phyloP scores from a whole-genome alignment of 2,329 filamentous ascomycete genomes.

The Penicillium frequentans region DNA sequence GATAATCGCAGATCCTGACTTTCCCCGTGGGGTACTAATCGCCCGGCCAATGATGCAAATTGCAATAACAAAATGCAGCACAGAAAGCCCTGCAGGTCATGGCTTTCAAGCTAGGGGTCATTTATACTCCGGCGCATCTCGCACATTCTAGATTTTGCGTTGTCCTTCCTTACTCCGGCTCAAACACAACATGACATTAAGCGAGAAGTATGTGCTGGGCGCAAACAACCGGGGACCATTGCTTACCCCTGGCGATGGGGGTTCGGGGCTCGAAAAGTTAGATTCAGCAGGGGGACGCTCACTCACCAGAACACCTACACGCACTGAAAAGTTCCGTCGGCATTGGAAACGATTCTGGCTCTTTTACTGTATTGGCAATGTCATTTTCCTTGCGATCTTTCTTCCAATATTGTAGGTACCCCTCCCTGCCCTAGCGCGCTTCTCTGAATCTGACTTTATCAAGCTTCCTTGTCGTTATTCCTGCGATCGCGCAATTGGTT shows the following conservation, averaged over 20 bases:
- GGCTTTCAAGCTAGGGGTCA: neutral
- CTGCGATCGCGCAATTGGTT: conserved; percentile 48
- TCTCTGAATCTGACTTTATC: neutral
- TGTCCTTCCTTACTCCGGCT: neutral
- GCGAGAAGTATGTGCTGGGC: conserved; percentile 13
- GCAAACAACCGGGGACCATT: conserved; percentile 12
- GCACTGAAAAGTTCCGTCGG: conserved; percentile 37
- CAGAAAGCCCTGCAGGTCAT: neutral
- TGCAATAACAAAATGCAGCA: neutral
- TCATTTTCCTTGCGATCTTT: conserved; percentile 48
- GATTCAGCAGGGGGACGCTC: conserved; percentile 12
- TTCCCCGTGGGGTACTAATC: conserved; percentile 11
- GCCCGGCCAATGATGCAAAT: conserved; percentile 10
- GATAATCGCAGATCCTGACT: conserved; percentile 5
- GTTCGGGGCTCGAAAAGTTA: conserved; percentile 9
- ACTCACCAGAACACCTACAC: conserved; percentile 8
- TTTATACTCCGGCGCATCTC: neutral
- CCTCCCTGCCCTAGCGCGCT: neutral
- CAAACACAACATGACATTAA: conserved; percentile 3
- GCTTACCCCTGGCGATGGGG: conserved; percentile 7
- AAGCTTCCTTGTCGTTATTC: conserved; percentile 51
- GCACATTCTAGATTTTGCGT: neutral
- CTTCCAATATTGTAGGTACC: conserved; percentile 48
- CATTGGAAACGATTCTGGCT: conserved; percentile 48
- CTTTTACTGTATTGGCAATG: conserved; percentile 44